Percentiles rank a stretch among this genome's conserved stretches.
Evolutionary conservation across 805 yeast genomes (phyloP).

Genomic region (Babjeviella inositovora): DNA sequence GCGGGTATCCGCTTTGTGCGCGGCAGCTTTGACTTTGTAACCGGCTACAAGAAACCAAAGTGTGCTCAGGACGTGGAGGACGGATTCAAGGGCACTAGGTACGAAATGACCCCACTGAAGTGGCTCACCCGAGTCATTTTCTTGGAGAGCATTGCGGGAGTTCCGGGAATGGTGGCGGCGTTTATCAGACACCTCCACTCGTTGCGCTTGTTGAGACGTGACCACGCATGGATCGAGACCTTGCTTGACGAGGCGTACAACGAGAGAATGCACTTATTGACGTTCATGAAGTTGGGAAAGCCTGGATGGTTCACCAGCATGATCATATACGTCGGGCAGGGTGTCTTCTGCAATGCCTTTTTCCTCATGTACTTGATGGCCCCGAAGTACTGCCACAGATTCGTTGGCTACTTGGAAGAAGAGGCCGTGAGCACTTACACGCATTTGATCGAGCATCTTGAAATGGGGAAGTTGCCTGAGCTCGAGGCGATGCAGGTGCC

Average conservation of each 20-base stretch:
- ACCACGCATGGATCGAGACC: conserved; percentile 64
- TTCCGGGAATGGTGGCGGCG: conserved; percentile 70
- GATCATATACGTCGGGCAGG: conserved; percentile 49
- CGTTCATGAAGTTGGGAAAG: conserved; percentile 46
- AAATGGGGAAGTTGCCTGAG: conserved; percentile 28
- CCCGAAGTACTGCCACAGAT: conserved; percentile 57
- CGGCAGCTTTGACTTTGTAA: conserved; percentile 36
- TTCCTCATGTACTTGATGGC: conserved; percentile 39
- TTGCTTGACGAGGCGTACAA: conserved; percentile 63
- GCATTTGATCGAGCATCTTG: conserved; percentile 37
- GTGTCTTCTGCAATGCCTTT: conserved; percentile 52
- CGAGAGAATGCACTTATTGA: conserved; percentile 62
- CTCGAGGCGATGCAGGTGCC: conserved; percentile 31
- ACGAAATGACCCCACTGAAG: conserved; percentile 40
- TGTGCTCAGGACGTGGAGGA: conserved; percentile 13
- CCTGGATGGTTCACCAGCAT: conserved; percentile 42
- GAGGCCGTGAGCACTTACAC: conserved; percentile 62
- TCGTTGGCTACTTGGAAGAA: conserved; percentile 67
- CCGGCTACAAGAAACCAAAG: conserved; percentile 48
- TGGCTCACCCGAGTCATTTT: conserved; percentile 53
- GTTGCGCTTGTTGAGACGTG: conserved; percentile 42
- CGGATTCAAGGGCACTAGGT: conserved; percentile 14
- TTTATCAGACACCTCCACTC: conserved; percentile 56
- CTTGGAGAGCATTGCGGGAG: conserved; percentile 61
- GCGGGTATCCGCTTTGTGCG: conserved; percentile 26